Evolutionary conservation across 306 rosid genomes (phyloP).

Genomic region (Morella rubra): DNA sequence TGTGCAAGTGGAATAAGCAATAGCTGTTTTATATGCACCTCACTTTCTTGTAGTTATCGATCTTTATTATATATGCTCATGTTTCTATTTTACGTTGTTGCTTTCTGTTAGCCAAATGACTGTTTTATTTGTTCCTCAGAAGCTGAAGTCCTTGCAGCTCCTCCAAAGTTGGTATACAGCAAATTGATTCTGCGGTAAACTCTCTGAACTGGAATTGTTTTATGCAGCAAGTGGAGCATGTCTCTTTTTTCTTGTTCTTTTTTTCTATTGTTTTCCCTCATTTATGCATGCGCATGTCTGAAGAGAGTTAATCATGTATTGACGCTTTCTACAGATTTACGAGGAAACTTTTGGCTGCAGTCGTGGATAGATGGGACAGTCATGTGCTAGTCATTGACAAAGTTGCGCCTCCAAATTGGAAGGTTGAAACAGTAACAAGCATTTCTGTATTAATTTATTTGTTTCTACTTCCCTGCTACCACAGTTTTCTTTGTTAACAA

Average conservation of each 20-base stretch:
- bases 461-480: not conserved
- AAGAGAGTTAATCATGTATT: constrained; percentile 13
- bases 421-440: constrained; percentile 42
- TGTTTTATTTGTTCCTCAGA: constrained; percentile 52
- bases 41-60: not conserved
- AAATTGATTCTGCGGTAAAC: constrained; percentile 78
- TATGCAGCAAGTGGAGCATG: constrained; percentile 24
- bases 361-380: constrained; percentile 73
- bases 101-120: constrained; percentile 22
- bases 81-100: constrained; percentile 22
- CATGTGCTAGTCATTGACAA: constrained; percentile 63
- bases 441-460: constrained; percentile 11
- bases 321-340: constrained; percentile 58
- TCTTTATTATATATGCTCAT: constrained; percentile 12
- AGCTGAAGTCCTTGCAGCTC: constrained; percentile 87
- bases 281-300: constrained; percentile 2
- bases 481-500: constrained; percentile 12
- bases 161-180: constrained; percentile 90
- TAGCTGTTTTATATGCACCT: not conserved
- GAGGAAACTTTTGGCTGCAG: constrained; percentile 82
- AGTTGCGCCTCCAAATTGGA: constrained; percentile 82
- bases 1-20: not conserved
- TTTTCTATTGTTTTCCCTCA: not conserved
- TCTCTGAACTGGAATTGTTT: constrained; percentile 6
- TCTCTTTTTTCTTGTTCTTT: not conserved